Evolutionary conservation across 495 filamentous ascomycete species (phyloP), one percentile per base, ranked within the genome.

Genomic region (Penicillium silybi): DNA sequence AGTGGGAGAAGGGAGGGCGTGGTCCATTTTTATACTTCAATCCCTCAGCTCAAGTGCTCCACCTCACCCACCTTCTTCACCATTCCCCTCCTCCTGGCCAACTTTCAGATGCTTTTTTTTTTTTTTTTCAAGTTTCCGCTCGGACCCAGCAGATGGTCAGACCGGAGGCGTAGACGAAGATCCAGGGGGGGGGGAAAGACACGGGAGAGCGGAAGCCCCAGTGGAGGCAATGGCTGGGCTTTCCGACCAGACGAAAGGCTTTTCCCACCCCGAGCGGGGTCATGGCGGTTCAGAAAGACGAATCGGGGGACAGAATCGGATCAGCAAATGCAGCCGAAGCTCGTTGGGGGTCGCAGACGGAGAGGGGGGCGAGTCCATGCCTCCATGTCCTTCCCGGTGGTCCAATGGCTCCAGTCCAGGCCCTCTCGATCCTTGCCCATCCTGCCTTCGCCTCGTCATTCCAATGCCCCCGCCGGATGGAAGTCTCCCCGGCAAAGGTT

Each of bases 261-360:
- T 72, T 74, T 72, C 63, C 71, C 68, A 72, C 65, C 63, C 70
- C 59, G 68, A 80, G 73, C 76, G 77, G 77, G 74, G 74, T 78
- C 65, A 53, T 64, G 66, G 70, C 64, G 66, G 63, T 63, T 64
- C 49, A 65, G 11, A 66, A 69, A 69, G 65, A 57, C 71, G 68
- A 72, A 76, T 75, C 61, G 69, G 66, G 63, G 67, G 58, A 53
- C 64, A 71, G 67, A 58, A 52, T 69, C 58, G 55, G 66, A 59
- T 50, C 57, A 53, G 54, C 45, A 63, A 50, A 54, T 61, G 61
- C 62, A 70, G 67, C 63, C 61, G 64, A 67, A 68, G 59, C 55
- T 61, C 67, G 62, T 63, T 70, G 67, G 68, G 57, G 54, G 58
- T 52, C 56, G 63, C 63, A 64, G 69, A 29, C 27, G 48, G 42